Percentiles rank a stretch among this genome's conserved stretches.
These are phyloP conservation scores for Floccularia luteovirens DNA, from an alignment of 768 basidiomycete species.

Conservation along the genomic window DNA sequence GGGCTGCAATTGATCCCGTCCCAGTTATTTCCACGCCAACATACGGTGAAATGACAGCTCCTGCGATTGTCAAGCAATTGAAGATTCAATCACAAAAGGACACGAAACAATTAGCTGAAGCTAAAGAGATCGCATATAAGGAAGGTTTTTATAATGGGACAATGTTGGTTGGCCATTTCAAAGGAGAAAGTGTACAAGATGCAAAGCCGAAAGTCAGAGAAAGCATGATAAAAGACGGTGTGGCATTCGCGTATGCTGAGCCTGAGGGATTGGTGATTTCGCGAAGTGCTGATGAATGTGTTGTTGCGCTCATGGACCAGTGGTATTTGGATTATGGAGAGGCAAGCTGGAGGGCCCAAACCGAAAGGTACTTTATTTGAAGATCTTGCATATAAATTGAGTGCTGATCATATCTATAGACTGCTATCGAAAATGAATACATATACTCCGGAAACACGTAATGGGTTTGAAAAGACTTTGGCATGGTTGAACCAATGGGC, in stretches of 20 bases:
- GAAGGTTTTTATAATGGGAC: slow-evolving; percentile 95
- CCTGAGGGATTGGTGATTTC: slow-evolving; percentile 89
- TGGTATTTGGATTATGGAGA: slow-evolving; percentile 99
- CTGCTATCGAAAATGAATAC: slow-evolving; percentile 82
- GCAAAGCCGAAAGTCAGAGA: slow-evolving; percentile 88
- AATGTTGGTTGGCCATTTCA: slow-evolving; percentile 89
- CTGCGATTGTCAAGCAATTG: slow-evolving; percentile 73
- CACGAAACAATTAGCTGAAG: slow-evolving; percentile 85
- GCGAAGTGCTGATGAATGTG: slow-evolving; percentile 93
- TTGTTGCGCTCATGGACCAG: slow-evolving; percentile 97
- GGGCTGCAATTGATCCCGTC: slow-evolving; percentile 80
- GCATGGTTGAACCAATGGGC: slow-evolving; percentile 99
- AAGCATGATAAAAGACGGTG: slow-evolving; percentile 66
- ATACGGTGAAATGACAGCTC: slow-evolving; percentile 90
- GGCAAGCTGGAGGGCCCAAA: slow-evolving; percentile 75
- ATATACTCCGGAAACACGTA: slow-evolving; percentile 85
- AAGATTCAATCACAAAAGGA: slow-evolving; percentile 98
- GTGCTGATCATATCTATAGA: slow-evolving; percentile 26
- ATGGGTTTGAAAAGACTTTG: slow-evolving; percentile 86
- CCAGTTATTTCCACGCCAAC: slow-evolving; percentile 84
- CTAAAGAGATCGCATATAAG: slow-evolving; percentile 97
- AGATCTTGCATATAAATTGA: neutral
- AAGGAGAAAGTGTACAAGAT: slow-evolving; percentile 81
- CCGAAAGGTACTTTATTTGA: slow-evolving; percentile 57
- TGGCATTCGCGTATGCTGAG: slow-evolving; percentile 91